Percentiles rank a stretch among this genome's conserved stretches.
phyloP scores from a whole-genome alignment of 2,329 filamentous ascomycete species.

The Colletotrichum falcatum region DNA sequence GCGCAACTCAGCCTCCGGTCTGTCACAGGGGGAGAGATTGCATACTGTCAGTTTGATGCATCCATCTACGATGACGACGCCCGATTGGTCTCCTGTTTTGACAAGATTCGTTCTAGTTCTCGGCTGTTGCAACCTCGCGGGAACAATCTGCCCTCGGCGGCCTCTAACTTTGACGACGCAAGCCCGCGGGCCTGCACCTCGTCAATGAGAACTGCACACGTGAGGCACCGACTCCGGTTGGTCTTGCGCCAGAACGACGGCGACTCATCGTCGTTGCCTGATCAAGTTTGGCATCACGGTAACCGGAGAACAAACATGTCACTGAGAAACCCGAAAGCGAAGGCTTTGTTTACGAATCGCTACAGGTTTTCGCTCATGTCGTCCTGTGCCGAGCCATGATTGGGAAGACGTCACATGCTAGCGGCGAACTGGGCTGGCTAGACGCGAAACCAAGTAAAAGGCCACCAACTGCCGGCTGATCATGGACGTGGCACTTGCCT shows the following conservation, averaged over 20 bases:
- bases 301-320: not conserved
- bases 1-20: conserved; percentile 21
- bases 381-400: not conserved
- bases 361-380: not conserved
- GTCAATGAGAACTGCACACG: not conserved
- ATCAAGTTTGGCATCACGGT: not conserved
- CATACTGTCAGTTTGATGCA: no score
- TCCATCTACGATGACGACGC: not conserved
- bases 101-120: not conserved
- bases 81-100: conserved; percentile 9
- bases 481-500: not conserved
- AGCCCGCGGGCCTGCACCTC: not conserved
- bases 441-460: no score
- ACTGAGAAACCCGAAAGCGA: not conserved
- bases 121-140: not conserved
- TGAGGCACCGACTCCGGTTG: not conserved
- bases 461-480: no score
- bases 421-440: not conserved
- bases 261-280: no score
- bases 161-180: not conserved
- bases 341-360: not conserved
- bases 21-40: conserved; percentile 1
- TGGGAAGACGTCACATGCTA: not conserved
- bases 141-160: no score
- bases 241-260: not conserved